These are phyloP conservation scores for Phytophthora agathidicida DNA, from an alignment of 352 stramenopile genomes.

Conservation along the genomic window DNA sequence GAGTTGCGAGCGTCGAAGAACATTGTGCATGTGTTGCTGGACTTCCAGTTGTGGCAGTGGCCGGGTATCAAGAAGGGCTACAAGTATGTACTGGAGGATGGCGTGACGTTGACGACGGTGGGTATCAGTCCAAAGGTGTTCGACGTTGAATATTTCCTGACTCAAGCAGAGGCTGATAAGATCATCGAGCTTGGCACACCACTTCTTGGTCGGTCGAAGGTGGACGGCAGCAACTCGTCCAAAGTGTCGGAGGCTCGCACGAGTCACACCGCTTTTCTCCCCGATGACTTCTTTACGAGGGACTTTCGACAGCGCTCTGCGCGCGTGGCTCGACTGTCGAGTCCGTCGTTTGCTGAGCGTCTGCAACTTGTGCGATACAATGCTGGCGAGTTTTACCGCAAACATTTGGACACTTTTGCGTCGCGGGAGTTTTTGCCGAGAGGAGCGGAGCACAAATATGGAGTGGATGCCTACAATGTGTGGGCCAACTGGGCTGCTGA, in stretches of 20 bases:
- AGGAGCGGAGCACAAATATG: constrained; percentile 31
- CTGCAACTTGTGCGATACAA: constrained; percentile 80
- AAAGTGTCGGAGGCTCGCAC: constrained; percentile 65
- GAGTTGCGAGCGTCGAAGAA: constrained; percentile 61
- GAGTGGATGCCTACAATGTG: constrained; percentile 63
- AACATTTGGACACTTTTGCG: constrained; percentile 83
- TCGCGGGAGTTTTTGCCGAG: constrained; percentile 72
- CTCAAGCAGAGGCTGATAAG: constrained; percentile 55
- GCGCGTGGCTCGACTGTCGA: constrained; percentile 61
- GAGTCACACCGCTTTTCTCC: constrained; percentile 80
- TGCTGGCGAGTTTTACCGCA: constrained; percentile 79
- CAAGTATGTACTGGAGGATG: constrained; percentile 74
- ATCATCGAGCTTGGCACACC: constrained; percentile 56
- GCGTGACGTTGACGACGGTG: constrained; percentile 71
- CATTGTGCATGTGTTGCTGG: constrained; percentile 78
- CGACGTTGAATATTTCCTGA: constrained; percentile 71
- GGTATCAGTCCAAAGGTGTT: constrained; percentile 71
- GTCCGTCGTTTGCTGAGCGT: constrained; percentile 64
- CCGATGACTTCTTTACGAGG: constrained; percentile 65
- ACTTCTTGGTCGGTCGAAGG: constrained; percentile 62
- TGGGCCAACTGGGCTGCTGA: constrained; percentile 66
- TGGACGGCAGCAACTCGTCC: constrained; percentile 65
- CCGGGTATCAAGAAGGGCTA: constrained; percentile 81
- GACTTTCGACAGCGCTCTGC: constrained; percentile 73
- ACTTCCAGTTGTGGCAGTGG: constrained; percentile 88